phyloP scores from a whole-genome alignment of 805 yeast genomes.

The Ogataea zsoltii region DNA sequence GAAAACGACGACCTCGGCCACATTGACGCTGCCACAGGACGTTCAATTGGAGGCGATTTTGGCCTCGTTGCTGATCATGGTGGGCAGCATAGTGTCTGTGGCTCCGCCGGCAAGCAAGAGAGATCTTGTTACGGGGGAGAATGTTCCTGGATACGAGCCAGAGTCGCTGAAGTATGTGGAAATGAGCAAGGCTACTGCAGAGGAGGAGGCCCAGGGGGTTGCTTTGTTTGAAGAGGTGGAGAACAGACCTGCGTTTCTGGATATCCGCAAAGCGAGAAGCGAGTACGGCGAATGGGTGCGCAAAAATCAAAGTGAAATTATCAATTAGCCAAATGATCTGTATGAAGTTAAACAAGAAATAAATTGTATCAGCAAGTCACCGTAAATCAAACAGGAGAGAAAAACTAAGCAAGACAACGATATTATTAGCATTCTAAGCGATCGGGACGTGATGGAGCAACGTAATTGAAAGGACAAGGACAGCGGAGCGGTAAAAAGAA shows the following conservation, averaged over 20 bases:
- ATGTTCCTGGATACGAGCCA: conserved; percentile 27
- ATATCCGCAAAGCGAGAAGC: conserved; percentile 45
- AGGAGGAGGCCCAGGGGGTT: conserved; percentile 48
- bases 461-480: conserved; percentile 1
- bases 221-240: conserved; percentile 46
- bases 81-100: conserved; percentile 40
- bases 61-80: conserved; percentile 45
- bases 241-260: conserved; percentile 52
- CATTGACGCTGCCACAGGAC: conserved; percentile 41
- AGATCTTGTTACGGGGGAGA: conserved; percentile 31
- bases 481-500: conserved; percentile 3
- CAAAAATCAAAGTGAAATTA: not conserved
- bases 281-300: conserved; percentile 42
- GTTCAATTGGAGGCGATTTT: conserved; percentile 50
- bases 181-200: conserved; percentile 49
- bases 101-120: conserved; percentile 20
- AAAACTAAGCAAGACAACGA: not conserved
- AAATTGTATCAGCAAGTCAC: conserved; percentile 2
- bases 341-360: not conserved
- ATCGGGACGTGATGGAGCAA: conserved; percentile 6
- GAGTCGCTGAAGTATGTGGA: conserved; percentile 46
- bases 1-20: conserved; percentile 18
- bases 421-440: conserved; percentile 2
- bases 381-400: not conserved
- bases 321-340: not conserved